Conservation (phyloP, 2,329 filamentous ascomycete genomes). For the Trichoderma atroviride region DNA sequence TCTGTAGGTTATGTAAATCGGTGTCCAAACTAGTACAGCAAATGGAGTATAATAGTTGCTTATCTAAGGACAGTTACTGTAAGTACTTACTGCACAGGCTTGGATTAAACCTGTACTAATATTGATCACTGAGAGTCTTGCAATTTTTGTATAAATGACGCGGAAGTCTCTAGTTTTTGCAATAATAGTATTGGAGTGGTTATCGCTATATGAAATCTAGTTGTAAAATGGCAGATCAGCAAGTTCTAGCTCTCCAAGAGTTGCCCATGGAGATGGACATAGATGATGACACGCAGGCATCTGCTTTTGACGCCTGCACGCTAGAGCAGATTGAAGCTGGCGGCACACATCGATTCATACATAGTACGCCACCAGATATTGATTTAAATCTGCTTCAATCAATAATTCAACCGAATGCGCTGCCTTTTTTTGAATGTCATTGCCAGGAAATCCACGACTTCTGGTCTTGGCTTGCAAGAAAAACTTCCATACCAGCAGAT, state of each 20-base stretch:
- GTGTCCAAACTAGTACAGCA: no score
- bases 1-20: no score
- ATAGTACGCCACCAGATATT: constrained; percentile 11
- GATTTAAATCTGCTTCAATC: constrained; percentile 12
- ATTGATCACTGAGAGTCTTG: no score
- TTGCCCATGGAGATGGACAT: constrained; percentile 14
- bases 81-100: no score
- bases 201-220: no score
- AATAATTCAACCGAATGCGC: constrained; percentile 4
- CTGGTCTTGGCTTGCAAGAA: constrained; percentile 14
- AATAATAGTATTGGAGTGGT: no score
- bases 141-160: not conserved
- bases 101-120: no score
- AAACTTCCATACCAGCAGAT: constrained; percentile 7
- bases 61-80: no score
- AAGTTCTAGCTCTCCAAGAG: not conserved
- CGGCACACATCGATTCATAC: not conserved
- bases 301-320: not conserved
- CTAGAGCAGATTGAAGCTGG: not conserved
- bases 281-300: not conserved
- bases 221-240: not conserved
- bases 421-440: constrained; percentile 7
- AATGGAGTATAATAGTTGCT: no score
- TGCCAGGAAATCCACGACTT: constrained; percentile 20
- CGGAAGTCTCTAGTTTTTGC: no score